Base-by-base conservation (phyloP, 495 filamentous ascomycete species). In the Venustampulla echinocandica region DNA sequence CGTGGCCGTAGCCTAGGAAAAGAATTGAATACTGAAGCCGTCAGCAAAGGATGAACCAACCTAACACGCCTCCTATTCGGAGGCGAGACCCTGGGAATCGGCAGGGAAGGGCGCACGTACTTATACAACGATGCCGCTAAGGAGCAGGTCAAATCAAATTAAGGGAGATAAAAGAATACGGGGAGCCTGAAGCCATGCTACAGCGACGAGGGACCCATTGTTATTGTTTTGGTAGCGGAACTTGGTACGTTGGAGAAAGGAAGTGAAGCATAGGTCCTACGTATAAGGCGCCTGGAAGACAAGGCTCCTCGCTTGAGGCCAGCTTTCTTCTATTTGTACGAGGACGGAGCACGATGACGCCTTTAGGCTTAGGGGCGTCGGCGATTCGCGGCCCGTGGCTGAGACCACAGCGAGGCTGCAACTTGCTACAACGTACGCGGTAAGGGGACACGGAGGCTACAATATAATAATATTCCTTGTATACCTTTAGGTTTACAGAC, bases 51-150 rank as follows among this genome's bases (percentile, higher is more conserved):
- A 13, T 6, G n/a, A 20, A 4, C 3, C 17, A 18, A 9, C 38
- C 13, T 27, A 21, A 17, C 32, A 40, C 40, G 36, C 27, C 44
- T 22, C 39, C 30, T n/a, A 2, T 24, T 42, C 36, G 21, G 28
- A 24, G 18, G 30, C 37, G 23, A 10, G 18, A 15, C 33, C 13
- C 27, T 7, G 4, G 32, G 27, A 21, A 13, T 33, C 35, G 19
- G 11, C 15, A 10, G 20, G 21, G 25, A 17, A 38, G 22, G 17
- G 7, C 17, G 11, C 4, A 54, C 55, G 30, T 44, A 56, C 50
- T 39, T 54, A 45, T 56, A 60, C 57, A 60, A 44, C 18, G 20
- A 7, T 32, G 42, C 22, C 47, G 55, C 51, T 54, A 54, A 54
- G 49, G 20, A 13, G 49, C 41, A 52, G 45, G 40, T 46, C 39